A percentile compares a stretch with the other conserved stretches of the same genome.
Evolutionary conservation across 208 protist genomes (phyloP).

Genomic region (Crithidia brevicula): DNA sequence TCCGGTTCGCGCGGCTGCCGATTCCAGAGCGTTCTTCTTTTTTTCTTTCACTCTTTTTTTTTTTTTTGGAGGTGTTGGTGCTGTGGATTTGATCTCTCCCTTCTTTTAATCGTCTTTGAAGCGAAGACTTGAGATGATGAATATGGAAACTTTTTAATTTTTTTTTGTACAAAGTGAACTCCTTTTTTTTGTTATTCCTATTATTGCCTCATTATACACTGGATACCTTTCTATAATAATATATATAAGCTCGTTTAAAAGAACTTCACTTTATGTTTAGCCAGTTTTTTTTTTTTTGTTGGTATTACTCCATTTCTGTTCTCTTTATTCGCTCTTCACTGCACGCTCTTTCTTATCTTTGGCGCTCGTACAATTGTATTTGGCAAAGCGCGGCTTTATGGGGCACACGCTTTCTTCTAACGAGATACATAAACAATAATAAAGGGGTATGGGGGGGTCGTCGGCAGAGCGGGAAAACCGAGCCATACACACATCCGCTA

Average conservation of each 20-base stretch:
- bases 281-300: not conserved
- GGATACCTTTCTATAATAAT: no score
- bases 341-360: not conserved
- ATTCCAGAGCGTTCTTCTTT: no score
- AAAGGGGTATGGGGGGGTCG: no score
- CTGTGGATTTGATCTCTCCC: slow-evolving; percentile 22
- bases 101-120: slow-evolving; percentile 13
- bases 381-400: no score
- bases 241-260: no score
- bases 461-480: no score
- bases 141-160: not conserved
- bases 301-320: not conserved
- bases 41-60: slow-evolving; percentile 1
- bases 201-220: no score
- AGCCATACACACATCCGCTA: no score
- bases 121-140: not conserved
- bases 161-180: no score
- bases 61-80: slow-evolving; percentile 1
- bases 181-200: not conserved
- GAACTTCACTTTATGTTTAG: not conserved
- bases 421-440: no score
- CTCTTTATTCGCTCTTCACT: not conserved
- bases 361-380: no score
- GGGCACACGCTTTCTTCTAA: no score
- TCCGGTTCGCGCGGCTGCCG: not conserved